phyloP scores from a whole-genome alignment of 208 protist genomes.

The Trypanosoma scelopori region DNA sequence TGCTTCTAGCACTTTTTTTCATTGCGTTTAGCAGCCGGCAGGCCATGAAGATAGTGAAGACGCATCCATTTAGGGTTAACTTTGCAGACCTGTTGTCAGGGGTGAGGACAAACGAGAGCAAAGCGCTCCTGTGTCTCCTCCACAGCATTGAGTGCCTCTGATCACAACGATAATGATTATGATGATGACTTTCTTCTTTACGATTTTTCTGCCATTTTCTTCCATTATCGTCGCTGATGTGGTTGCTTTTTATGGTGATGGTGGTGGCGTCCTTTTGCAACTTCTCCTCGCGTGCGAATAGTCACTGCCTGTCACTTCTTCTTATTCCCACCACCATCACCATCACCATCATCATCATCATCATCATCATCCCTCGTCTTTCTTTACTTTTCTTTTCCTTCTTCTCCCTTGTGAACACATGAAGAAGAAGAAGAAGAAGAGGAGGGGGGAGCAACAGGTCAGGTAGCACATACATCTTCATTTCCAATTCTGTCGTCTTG shows the following conservation, averaged over 20 bases:
- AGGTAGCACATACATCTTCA: not conserved
- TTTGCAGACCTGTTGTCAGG: constrained; percentile 45
- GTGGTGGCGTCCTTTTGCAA: too few species aligned
- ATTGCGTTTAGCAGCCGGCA: constrained; percentile 45
- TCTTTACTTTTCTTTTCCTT: too few species aligned
- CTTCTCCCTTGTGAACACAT: too few species aligned
- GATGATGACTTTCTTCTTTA: constrained; percentile 1
- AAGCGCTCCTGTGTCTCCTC: constrained; percentile 61
- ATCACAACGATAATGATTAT: not conserved
- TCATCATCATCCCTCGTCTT: too few species aligned
- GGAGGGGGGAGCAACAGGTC: too few species aligned
- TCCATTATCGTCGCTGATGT: not conserved
- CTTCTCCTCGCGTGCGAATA: too few species aligned
- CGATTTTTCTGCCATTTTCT: not conserved
- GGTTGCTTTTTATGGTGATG: constrained; percentile 29
- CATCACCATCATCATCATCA: too few species aligned
- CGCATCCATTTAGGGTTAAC: constrained; percentile 39
- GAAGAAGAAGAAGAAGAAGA: too few species aligned
- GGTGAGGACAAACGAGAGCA: constrained; percentile 58
- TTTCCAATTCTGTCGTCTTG: not conserved
- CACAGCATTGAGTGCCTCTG: constrained; percentile 47
- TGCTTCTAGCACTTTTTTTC: constrained; percentile 59
- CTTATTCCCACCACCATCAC: too few species aligned
- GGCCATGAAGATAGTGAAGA: constrained; percentile 33
- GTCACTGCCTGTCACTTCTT: too few species aligned